Conservation (phyloP, 2,329 filamentous ascomycete genomes). For the Sarocladium brachiariae region DNA sequence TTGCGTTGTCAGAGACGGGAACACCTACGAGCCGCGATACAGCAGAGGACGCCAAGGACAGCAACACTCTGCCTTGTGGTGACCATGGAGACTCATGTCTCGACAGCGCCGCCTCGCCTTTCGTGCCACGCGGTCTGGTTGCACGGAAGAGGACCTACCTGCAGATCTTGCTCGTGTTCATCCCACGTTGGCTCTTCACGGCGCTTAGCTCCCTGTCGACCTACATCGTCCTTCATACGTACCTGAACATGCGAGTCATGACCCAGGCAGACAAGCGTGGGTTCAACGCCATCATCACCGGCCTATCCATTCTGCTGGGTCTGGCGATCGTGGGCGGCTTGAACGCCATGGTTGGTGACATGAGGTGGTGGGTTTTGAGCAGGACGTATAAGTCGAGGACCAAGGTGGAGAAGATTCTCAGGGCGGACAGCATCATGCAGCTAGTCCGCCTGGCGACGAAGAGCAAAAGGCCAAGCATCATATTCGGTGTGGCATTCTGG, state of each 20-base stretch:
- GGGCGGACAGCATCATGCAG: conserved; percentile 23
- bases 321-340: conserved; percentile 35
- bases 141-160: not conserved
- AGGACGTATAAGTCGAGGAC: conserved; percentile 26
- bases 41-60: no score
- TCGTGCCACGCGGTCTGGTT: not conserved
- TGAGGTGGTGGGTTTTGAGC: conserved; percentile 40
- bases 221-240: conserved; percentile 22
- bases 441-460: conserved; percentile 21
- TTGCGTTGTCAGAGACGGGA: no score
- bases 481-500: conserved; percentile 22
- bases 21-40: no score
- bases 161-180: not conserved
- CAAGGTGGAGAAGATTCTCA: conserved; percentile 25
- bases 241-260: conserved; percentile 23
- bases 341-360: conserved; percentile 35
- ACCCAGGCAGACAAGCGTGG: conserved; percentile 27
- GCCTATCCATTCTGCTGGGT: conserved; percentile 33
- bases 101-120: no score
- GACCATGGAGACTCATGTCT: no score
- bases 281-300: conserved; percentile 38
- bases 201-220: conserved; percentile 20
- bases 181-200: conserved; percentile 22
- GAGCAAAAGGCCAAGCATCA: conserved; percentile 20
- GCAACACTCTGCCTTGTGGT: no score